Base-by-base conservation (phyloP, 805 yeast species). In the Ogataea siamensis region DNA sequence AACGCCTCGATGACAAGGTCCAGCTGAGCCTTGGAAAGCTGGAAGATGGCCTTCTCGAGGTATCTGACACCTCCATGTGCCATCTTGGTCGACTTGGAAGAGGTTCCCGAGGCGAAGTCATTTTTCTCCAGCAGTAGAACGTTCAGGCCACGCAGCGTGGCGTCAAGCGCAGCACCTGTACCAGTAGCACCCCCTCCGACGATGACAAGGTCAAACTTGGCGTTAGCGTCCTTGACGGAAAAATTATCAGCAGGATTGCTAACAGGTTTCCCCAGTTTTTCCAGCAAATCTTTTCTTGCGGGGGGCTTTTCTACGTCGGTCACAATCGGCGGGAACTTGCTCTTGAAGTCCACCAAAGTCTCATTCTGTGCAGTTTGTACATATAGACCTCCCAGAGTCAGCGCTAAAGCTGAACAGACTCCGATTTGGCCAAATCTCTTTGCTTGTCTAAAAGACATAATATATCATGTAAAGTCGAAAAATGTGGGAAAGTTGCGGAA, bases 131-230 rank as follows among this genome's bases (percentile, higher is more conserved):
- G 74, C 41, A 89, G 63, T 35, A 94, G 85, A 28, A 87, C 96
- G 56, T 87, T 85, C 51, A 88, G 75, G 32, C 97, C 97, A 63
- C 98, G 75, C 28, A 94, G 76, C 19, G 83, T 76, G 24, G 96
- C 96, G 64, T 89, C 98, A 29, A 89, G 68, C 1, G 96, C 97
- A 32, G 87, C 77, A 43, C 97, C 98, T 5, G 96, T 70, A 46
- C 98, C 98, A 11, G 93, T 82, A 26, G 97, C 97, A 59, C 98
- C 98, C 50, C 96, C 97, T 45, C 98, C 98, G 50, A 91, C 80
- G 50, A 89, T 72, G 47, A 89, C 65, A n/a, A 89, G 74, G 59
- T 91, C 97, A 55, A 75, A 80, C 57, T 81, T 73, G 37, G 74
- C 62, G 32, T 68, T 55, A 42, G 72, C 51, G 58, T 71, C 62